Evolutionary conservation across 2,329 filamentous ascomycete species (phyloP), one percentile per base, ranked within the genome.

Genomic region (Pleurostoma richardsiae): DNA sequence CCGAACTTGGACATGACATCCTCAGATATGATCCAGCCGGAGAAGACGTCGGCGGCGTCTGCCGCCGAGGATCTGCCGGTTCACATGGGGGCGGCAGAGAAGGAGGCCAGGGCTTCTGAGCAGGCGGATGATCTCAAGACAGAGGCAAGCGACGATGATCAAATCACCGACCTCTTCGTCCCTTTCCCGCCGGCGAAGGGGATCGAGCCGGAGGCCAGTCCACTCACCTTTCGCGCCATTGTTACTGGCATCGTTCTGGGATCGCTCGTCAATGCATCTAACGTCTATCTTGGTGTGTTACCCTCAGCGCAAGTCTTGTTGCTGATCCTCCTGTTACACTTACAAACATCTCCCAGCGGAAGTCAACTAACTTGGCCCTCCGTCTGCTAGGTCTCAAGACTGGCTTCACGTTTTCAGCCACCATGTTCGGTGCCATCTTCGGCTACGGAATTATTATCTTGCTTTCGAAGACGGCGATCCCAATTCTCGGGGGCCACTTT

Each of bases 401-500:
- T 36, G 67, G 67, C 11, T 73, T 70, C 56, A 71, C 66, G n/a
- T 73, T 73, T 49, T 56, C 59, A n/a, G 67, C 69, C 26, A 64
- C 62, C 48, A 66, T 73, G 56, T 71, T 72, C 45, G 70, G 70
- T 5, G 72, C 76, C 42, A 79, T 80, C 51, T 72, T 79, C 49
- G 77, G 77, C 47, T 80, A 78, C 48, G 76, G 74, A 26, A 70
- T 80, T 45, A 61, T 80, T 54, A 79, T 77, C 57, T 64, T 71
- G 29, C 61, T 68, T 42, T 69, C 70, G 29, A 68, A 73, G 47
- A 62, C n/a, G 8, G 33, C 65, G 11, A 61, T 77, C 48, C 76
- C 75, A 5, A 69, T 80, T 42, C 63, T 80, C 10, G 77, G 77
- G 38, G 76, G 76, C 10, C 59, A 61, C 46, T 80, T 81, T 48